phyloP scores from a whole-genome alignment of 164 flowering plant species.

The Aristolochia fimbriata region DNA sequence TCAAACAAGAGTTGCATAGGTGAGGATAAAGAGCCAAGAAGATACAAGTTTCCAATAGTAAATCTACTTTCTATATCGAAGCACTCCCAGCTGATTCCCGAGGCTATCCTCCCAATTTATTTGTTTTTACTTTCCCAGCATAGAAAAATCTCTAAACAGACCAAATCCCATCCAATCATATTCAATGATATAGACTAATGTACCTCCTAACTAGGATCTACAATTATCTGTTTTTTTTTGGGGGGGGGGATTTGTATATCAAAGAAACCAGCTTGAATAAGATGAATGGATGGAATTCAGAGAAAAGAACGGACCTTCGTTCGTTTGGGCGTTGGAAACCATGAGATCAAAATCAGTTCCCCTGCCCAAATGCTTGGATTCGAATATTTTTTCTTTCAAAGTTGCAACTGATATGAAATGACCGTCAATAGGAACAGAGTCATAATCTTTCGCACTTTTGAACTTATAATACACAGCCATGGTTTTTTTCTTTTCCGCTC shows the following conservation, averaged over 20 bases:
- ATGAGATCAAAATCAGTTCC: conserved; percentile 96
- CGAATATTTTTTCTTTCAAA: conserved; percentile 96
- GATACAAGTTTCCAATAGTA: too few species aligned
- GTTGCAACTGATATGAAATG: conserved; percentile 82
- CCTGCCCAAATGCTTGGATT: conserved; percentile 96
- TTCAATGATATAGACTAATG: too few species aligned
- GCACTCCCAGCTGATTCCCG: too few species aligned
- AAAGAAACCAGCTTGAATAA: not conserved
- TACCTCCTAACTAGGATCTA: too few species aligned
- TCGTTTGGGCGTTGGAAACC: conserved; percentile 91
- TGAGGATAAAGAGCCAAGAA: too few species aligned
- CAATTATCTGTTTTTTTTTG: too few species aligned
- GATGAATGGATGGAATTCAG: conserved; percentile 8
- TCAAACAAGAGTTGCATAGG: too few species aligned
- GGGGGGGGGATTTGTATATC: not conserved
- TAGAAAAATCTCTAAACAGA: too few species aligned
- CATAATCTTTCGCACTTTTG: conserved; percentile 98
- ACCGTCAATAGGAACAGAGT: conserved; percentile 83
- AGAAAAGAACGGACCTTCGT: conserved; percentile 78
- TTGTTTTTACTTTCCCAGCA: too few species aligned
- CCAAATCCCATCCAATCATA: too few species aligned
- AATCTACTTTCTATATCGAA: too few species aligned
- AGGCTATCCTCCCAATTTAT: too few species aligned
- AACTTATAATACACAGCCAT: conserved; percentile 97
- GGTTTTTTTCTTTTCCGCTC: conserved; percentile 7